Base-by-base conservation (phyloP, 2,329 filamentous ascomycete genomes). In the Alternaria sp. region DNA sequence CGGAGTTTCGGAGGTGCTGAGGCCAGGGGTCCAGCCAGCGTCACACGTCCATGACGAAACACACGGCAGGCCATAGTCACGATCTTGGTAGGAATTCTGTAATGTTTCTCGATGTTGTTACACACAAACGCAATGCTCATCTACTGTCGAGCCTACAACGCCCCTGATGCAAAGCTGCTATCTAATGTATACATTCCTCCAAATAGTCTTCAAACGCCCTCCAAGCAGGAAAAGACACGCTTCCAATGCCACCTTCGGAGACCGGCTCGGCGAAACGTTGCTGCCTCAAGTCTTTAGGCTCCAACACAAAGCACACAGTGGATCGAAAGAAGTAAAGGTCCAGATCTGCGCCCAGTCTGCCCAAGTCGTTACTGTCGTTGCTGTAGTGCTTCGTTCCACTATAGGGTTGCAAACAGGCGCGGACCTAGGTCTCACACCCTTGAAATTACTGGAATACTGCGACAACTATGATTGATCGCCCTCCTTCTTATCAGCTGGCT, bases 181-280 rank as follows among this genome's bases (percentile, higher is more conserved):
- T 74, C 73, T 73, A 73, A 63, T 75, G 72, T 76, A 72, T 77
- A 74, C 68, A 74, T 60, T 34, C 63, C 59, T 48, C 46, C 60
- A 55, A 61, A 43, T 53, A 27, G 16, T 66, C 45, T 59, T 48
- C 59, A 59, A 67, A 70, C 69, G 68, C 69, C 67, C 57, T 28
- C 55, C 66, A 59, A 64, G 43, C 52, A 32, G 62, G 48, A 51
- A 60, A 45, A 28, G 18, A 54, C 43, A 53, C 43, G 62, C 56
- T 59, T 43, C 54, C 48, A 49, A 46, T 57, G 41, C 62, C 52
- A 63, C 53, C 52, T 59, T 46, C 18, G 34, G 25, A 69, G 60
- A 68, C 59, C 54, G 55, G 67, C 66, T 70, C 70, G 38, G 45
- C 51, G 28, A 44, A 27, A 40, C 18, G 34, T 12, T 57, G 34